A percentile compares a stretch with the other conserved stretches of the same genome.
Conservation (phyloP, 768 basidiomycete genomes). For the Leccinum uliginosum region DNA sequence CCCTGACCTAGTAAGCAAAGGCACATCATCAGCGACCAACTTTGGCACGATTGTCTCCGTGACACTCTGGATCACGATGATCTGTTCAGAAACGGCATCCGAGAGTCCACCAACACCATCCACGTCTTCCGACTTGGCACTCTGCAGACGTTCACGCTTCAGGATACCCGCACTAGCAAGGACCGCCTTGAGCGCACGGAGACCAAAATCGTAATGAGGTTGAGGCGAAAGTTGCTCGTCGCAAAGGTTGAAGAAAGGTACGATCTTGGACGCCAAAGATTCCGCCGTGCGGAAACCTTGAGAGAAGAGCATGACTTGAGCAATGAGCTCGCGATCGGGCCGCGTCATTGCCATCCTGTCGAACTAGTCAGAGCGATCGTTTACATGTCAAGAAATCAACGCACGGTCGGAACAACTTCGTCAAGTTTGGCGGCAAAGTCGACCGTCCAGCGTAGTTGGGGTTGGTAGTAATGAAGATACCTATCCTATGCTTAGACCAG, state of each 20-base stretch:
- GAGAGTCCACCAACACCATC: conserved; percentile 54
- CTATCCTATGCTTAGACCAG: conserved; percentile 34
- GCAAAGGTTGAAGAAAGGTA: conserved; percentile 99
- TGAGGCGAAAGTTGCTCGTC: conserved; percentile 96
- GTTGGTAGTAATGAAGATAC: conserved; percentile 98
- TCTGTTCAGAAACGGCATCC: conserved; percentile 80
- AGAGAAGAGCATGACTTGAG: conserved; percentile 99
- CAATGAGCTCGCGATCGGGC: conserved; percentile 96
- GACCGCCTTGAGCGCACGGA: conserved; percentile 95
- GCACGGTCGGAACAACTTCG: conserved; percentile 90
- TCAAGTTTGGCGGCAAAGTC: conserved; percentile 78
- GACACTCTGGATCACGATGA: conserved; percentile 96
- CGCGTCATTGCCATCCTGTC: conserved; percentile 97
- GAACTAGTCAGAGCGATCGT: conserved; percentile 7
- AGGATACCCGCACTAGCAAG: conserved; percentile 95
- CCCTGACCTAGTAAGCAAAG: conserved; percentile 81
- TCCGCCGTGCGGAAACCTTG: conserved; percentile 99
- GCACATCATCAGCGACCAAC: conserved; percentile 94
- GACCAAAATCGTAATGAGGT: conserved; percentile 98
- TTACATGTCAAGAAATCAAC: conserved; percentile 26
- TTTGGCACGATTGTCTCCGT: conserved; percentile 99
- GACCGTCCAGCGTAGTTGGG: conserved; percentile 99
- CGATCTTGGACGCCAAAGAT: conserved; percentile 94
- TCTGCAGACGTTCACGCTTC: conserved; percentile 82
- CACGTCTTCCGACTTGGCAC: conserved; percentile 35